Evolutionary conservation across 768 basidiomycete genomes (phyloP), one percentile per base, ranked within the genome.

Genomic region (Grammothele lineata): DNA sequence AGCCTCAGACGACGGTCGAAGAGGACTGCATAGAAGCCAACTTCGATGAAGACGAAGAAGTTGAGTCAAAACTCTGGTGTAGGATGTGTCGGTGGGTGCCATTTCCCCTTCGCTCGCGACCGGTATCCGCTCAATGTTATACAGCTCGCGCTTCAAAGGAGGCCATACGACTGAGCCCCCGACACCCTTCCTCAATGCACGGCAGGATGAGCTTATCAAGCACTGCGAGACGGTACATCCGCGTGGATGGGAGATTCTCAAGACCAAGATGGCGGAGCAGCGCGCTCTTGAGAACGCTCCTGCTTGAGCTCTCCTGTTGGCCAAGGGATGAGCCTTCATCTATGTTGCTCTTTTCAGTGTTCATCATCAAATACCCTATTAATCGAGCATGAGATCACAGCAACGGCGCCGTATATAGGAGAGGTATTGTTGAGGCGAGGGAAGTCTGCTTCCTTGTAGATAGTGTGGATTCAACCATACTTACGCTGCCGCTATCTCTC

Each of bases 161-260:
- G 67, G 69, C 14, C 54, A 61, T 25, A 48, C 56, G 3, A 43
- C 53, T 1, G 62, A 65, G 22, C 51, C 62, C 18, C 73, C 70
- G n/a, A 56, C 56, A 32, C 61, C 66, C 5, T 72, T 76, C 51
- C 38, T 66, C 2, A 49, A 64, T 22, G 65, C 69, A 8, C 63
- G 67, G 3, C 63, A 71, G 30, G 72, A 76, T 37, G 62, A 70
- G 39, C 68, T 78, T n/a, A 59, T 75, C 3, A 62, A 57, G 34
- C 81, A 83, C 54, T 78, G 74, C 57, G 60, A 65, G 52, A 62
- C 56, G 12, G 72, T 75, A 50, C 81, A 83, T 41, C 69, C 69
- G 4, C 52, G 64, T 3, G 74, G 70, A 15, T 83, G 80, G 79
- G 61, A 71, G n/a, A 37, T 40, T 21, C 57, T 58, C 26, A 42